These are phyloP conservation scores for Plenodomus tracheiphilus DNA, from an alignment of 2,329 filamentous ascomycete species.

Conservation along the genomic window DNA sequence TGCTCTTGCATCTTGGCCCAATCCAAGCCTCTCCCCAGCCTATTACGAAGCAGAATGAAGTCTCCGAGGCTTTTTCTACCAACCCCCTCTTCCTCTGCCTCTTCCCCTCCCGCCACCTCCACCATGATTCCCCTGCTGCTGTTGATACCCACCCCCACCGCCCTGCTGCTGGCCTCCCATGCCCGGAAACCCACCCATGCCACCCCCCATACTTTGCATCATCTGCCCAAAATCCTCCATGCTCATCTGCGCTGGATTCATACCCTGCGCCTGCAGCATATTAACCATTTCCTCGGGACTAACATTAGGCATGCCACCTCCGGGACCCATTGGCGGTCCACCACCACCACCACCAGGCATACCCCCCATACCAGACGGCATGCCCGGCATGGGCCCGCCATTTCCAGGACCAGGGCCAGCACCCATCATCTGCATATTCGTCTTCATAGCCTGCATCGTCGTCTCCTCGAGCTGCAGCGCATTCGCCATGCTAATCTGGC, in stretches of 20 bases:
- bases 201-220: slow-evolving; percentile 22
- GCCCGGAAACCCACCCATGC: slow-evolving; percentile 24
- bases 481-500: slow-evolving; percentile 77
- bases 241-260: slow-evolving; percentile 41
- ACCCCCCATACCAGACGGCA: background rate
- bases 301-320: slow-evolving; percentile 6
- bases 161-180: slow-evolving; percentile 29
- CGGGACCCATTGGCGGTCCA: slow-evolving; percentile 28
- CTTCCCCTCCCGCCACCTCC: slow-evolving; percentile 33
- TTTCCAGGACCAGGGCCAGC: slow-evolving; percentile 27
- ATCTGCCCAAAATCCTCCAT: slow-evolving; percentile 42
- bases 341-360: slow-evolving; percentile 29
- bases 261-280: slow-evolving; percentile 50
- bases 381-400: background rate
- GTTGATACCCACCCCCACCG: slow-evolving; percentile 29
- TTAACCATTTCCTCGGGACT: background rate
- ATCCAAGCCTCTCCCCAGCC: slow-evolving; percentile 29
- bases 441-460: slow-evolving; percentile 63
- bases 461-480: slow-evolving; percentile 83
- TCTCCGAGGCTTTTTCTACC: slow-evolving; percentile 8
- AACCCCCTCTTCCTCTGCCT: slow-evolving; percentile 31
- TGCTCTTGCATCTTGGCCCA: background rate
- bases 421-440: slow-evolving; percentile 53
- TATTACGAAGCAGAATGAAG: slow-evolving; percentile 13
- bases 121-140: slow-evolving; percentile 28